phyloP scores from a whole-genome alignment of 2,329 filamentous ascomycete species.

The Setomelanomma holmii region DNA sequence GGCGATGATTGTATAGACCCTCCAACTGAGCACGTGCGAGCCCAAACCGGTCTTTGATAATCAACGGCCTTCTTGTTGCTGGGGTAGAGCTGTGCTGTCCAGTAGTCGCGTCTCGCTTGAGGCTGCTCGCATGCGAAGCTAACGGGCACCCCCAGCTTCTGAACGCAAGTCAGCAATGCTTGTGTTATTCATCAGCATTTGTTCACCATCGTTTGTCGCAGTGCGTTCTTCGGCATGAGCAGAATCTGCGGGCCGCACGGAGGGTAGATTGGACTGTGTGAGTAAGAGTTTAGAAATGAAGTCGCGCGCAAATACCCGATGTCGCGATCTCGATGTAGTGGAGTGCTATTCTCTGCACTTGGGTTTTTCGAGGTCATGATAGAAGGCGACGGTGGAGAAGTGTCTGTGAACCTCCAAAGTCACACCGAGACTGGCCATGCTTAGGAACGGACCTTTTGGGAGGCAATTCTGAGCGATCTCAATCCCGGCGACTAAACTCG shows the following conservation, averaged over 20 bases:
- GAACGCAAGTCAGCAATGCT: conserved; percentile 25
- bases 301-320: background rate
- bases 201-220: conserved; percentile 3
- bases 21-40: background rate
- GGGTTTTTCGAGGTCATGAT: conserved; percentile 15
- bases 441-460: background rate
- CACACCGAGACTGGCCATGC: background rate
- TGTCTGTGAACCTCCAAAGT: background rate
- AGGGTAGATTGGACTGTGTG: conserved; percentile 1
- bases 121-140: conserved; percentile 13
- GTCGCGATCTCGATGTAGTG: background rate
- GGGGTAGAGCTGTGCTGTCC: background rate
- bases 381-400: conserved; percentile 1
- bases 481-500: background rate
- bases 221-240: background rate
- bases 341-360: conserved; percentile 5
- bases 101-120: conserved; percentile 18
- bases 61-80: background rate
- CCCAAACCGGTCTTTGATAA: conserved; percentile 33
- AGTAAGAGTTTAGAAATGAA: conserved; percentile 18
- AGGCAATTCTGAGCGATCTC: background rate
- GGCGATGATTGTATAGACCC: conserved; percentile 1
- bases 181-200: conserved; percentile 29
- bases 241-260: background rate
- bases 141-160: conserved; percentile 12